Evolutionary conservation across 2,329 filamentous ascomycete species (phyloP).

Genomic region (Cercospora citrullina): DNA sequence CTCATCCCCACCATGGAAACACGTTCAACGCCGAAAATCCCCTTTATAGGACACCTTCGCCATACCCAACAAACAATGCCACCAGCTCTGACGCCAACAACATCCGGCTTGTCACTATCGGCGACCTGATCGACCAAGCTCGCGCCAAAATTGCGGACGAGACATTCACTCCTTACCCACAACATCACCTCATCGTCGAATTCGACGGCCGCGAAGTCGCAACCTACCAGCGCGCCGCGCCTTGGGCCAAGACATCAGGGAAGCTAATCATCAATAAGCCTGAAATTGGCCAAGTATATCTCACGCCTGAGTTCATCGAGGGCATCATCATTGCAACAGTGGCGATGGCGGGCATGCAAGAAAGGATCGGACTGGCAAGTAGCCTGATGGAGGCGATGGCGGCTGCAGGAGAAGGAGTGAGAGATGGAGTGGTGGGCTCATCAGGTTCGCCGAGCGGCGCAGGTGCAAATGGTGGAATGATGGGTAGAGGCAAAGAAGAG

Average conservation of each 20-base stretch:
- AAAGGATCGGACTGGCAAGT: constrained; percentile 14
- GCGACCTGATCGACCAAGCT: constrained; percentile 14
- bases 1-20: neutral
- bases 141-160: constrained; percentile 11
- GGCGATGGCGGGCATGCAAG: constrained; percentile 20
- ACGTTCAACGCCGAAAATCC: neutral
- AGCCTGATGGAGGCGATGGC: constrained; percentile 10
- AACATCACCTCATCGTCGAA: constrained; percentile 15
- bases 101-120: constrained; percentile 11
- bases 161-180: constrained; percentile 14
- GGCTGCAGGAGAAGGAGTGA: neutral
- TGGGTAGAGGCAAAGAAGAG: neutral
- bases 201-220: constrained; percentile 9
- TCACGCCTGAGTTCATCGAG: constrained; percentile 17
- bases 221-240: constrained; percentile 10
- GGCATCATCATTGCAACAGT: constrained; percentile 16
- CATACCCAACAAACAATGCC: neutral
- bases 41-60: neutral
- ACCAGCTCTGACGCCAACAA: neutral
- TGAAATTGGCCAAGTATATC: neutral
- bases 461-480: neutral
- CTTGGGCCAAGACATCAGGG: constrained; percentile 13
- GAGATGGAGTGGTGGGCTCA: neutral
- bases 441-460: neutral
- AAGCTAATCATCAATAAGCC: constrained; percentile 4